phyloP scores from a whole-genome alignment of 345 rosid genomes.

The Adansonia digitata region DNA sequence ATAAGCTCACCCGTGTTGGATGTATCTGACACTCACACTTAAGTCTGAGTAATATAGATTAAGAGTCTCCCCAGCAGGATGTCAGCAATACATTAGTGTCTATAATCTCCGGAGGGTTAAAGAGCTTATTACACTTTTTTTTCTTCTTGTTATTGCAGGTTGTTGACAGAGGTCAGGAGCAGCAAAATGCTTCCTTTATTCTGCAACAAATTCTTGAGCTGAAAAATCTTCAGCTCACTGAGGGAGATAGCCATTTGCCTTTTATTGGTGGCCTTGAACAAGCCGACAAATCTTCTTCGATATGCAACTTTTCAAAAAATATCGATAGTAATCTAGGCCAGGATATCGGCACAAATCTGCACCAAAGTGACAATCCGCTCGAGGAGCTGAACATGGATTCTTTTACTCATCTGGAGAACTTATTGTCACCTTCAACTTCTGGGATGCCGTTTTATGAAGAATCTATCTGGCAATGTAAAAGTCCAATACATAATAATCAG shows the following conservation, averaged over 20 bases:
- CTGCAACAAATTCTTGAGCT: conserved; percentile 71
- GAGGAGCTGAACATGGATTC: conserved; percentile 40
- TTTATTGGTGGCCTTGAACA: conserved; percentile 20
- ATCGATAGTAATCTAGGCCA: conserved; percentile 23
- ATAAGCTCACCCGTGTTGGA: too few species aligned
- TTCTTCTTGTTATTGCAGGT: conserved; percentile 28
- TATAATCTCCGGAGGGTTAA: neutral
- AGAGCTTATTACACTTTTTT: neutral
- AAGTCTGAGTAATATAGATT: too few species aligned
- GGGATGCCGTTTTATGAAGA: conserved; percentile 41
- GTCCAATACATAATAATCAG: conserved; percentile 46
- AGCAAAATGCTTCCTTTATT: conserved; percentile 36
- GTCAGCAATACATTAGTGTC: too few species aligned
- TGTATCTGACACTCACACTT: too few species aligned
- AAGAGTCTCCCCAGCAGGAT: too few species aligned
- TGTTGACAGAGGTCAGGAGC: conserved; percentile 17
- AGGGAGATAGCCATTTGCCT: conserved; percentile 22
- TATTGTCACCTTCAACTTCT: conserved; percentile 41
- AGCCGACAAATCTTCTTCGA: conserved; percentile 18
- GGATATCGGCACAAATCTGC: conserved; percentile 24
- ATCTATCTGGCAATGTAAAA: conserved; percentile 67
- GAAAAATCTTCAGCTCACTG: conserved; percentile 50
- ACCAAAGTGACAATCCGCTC: conserved; percentile 22
- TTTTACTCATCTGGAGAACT: conserved; percentile 39
- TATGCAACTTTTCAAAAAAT: conserved; percentile 13